phyloP scores from a whole-genome alignment of 441 rosid species.

The Mallotus repandus region DNA sequence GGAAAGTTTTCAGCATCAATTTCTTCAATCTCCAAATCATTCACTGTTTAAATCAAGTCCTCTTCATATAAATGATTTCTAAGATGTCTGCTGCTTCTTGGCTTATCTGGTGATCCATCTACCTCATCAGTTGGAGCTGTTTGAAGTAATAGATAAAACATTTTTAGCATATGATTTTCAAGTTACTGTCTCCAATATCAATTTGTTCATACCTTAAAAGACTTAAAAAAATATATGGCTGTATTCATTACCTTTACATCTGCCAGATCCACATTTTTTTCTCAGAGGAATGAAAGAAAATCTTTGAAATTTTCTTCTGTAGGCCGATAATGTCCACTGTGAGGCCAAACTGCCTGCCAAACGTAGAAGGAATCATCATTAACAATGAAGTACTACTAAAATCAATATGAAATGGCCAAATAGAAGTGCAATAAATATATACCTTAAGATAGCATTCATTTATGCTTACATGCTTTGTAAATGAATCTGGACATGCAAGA shows the following conservation, averaged over 20 bases:
- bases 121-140: conserved; percentile 62
- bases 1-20: conserved; percentile 22
- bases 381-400: background rate
- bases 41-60: conserved; percentile 33
- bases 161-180: conserved; percentile 24
- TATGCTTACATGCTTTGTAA: too few relatives aligned
- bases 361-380: conserved; percentile 4
- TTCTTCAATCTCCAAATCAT: conserved; percentile 35
- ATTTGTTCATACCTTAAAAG: background rate
- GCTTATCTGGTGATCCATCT: conserved; percentile 37
- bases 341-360: conserved; percentile 89
- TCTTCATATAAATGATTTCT: conserved; percentile 57
- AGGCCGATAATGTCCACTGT: conserved; percentile 96
- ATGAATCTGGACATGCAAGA: too few relatives aligned
- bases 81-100: conserved; percentile 41
- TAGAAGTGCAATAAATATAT: background rate
- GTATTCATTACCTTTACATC: conserved; percentile 60
- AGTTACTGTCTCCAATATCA: background rate
- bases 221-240: background rate
- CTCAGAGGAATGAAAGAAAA: conserved; percentile 63
- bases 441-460: too few relatives aligned
- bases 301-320: conserved; percentile 84
- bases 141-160: conserved; percentile 35
- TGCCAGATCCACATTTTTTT: conserved; percentile 68
- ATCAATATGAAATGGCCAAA: background rate